Percentiles rank a stretch among this genome's conserved stretches.
These are phyloP conservation scores for Phaeolepiota aurea DNA, from an alignment of 768 basidiomycete genomes.

Conservation along the genomic window DNA sequence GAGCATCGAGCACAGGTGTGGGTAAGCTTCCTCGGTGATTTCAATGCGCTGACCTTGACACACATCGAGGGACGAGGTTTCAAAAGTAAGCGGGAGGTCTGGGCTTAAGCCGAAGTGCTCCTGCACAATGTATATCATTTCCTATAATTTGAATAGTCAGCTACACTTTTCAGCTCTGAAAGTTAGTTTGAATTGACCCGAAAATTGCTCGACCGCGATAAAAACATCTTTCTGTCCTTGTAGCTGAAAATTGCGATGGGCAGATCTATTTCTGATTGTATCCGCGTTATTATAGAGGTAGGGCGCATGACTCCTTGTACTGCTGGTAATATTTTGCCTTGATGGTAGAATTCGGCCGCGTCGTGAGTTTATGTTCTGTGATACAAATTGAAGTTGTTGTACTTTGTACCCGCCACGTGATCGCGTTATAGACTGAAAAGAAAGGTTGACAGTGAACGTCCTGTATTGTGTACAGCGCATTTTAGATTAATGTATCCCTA, in stretches of 20 bases:
- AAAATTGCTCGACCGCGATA: conserved; percentile 3
- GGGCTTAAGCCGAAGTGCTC: conserved; percentile 11
- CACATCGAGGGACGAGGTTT: conserved; percentile 18
- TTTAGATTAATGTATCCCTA: too few species aligned
- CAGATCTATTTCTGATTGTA: conserved; percentile 12
- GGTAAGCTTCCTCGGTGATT: conserved; percentile 22
- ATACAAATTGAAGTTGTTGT: too few species aligned
- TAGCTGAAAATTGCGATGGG: conserved; percentile 12
- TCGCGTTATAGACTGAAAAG: not conserved
- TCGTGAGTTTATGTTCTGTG: too few species aligned
- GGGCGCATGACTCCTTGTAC: conserved; percentile 12
- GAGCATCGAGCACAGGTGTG: conserved; percentile 14
- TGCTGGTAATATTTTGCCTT: not conserved
- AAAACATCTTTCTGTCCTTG: conserved; percentile 2
- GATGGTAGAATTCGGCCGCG: not conserved
- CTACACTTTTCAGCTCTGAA: not conserved
- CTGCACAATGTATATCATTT: conserved; percentile 10
- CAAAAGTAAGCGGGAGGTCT: conserved; percentile 7
- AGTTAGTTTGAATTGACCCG: not conserved
- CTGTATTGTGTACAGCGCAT: too few species aligned
- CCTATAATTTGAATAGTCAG: conserved; percentile 9
- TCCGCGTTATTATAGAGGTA: conserved; percentile 11
- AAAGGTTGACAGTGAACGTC: too few species aligned
- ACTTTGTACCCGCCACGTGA: not conserved
- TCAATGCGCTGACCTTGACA: conserved; percentile 18